Conservation (phyloP, 1,284 basidiomycete species). For the Vanrija sp. region DNA sequence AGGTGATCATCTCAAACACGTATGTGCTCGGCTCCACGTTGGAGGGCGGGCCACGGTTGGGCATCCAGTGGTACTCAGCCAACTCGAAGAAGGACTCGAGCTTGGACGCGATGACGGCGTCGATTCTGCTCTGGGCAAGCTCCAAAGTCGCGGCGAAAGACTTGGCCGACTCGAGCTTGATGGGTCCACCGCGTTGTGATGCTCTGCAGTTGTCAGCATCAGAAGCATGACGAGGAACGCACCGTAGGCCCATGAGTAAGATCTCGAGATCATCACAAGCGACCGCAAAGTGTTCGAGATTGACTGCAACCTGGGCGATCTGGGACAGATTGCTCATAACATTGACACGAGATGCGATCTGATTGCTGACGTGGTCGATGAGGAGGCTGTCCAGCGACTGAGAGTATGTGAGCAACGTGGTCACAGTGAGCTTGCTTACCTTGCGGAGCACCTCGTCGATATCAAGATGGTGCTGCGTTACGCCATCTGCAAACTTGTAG, state of each 20-base stretch:
- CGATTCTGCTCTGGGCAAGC: constrained; percentile 72
- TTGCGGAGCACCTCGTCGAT: constrained; percentile 88
- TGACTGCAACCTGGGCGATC: constrained; percentile 89
- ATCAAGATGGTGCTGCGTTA: constrained; percentile 83
- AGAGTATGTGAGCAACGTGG: neutral
- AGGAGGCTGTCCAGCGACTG: constrained; percentile 85
- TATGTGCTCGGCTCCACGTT: constrained; percentile 75
- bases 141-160: constrained; percentile 65
- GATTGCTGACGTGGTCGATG: constrained; percentile 71
- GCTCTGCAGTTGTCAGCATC: constrained; percentile 53
- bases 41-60: constrained; percentile 43
- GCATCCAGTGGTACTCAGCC: constrained; percentile 91
- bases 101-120: constrained; percentile 79
- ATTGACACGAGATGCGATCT: constrained; percentile 68
- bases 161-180: constrained; percentile 48
- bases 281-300: constrained; percentile 85
- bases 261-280: constrained; percentile 81
- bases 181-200: constrained; percentile 72
- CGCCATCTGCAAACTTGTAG: constrained; percentile 93
- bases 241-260: constrained; percentile 74
- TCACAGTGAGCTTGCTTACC: constrained; percentile 50
- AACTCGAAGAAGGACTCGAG: constrained; percentile 95
- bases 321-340: constrained; percentile 79
- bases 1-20: constrained; percentile 90
- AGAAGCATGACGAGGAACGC: constrained; percentile 2